Evolutionary conservation across 176 grass and related monocot species (phyloP).

Genomic region (Saccharum officinarum): DNA sequence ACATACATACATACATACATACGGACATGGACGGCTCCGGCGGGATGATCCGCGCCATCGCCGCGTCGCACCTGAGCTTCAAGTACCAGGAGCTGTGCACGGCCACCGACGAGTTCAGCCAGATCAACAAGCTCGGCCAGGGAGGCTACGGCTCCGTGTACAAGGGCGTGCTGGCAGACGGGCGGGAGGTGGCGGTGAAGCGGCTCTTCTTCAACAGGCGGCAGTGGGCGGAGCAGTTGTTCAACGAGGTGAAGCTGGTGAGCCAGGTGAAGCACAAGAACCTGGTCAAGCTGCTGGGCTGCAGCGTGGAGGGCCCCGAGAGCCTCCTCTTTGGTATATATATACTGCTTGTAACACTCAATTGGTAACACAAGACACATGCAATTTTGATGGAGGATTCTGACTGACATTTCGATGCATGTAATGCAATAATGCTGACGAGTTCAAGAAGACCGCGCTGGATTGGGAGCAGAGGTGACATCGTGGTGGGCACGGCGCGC

Average conservation of each 20-base stretch:
- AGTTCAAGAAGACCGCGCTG: slow-evolving; percentile 65
- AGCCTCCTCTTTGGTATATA: slow-evolving; percentile 77
- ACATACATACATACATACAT: too few species aligned
- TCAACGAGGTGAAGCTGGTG: slow-evolving; percentile 72
- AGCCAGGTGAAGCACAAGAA: slow-evolving; percentile 93
- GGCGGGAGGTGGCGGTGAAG: slow-evolving; percentile 79
- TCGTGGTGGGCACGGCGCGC: slow-evolving; percentile 69
- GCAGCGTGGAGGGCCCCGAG: slow-evolving; percentile 82
- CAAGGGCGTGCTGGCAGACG: slow-evolving; percentile 76
- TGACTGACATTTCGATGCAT: background rate
- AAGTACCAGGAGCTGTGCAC: slow-evolving; percentile 60
- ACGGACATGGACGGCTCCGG: background rate
- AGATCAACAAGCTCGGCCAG: slow-evolving; percentile 79
- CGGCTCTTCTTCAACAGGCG: slow-evolving; percentile 68
- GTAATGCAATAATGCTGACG: slow-evolving; percentile 25
- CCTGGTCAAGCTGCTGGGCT: slow-evolving; percentile 76
- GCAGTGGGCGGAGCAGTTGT: slow-evolving; percentile 75
- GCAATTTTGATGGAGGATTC: background rate
- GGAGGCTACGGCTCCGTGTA: slow-evolving; percentile 80
- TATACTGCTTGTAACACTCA: background rate
- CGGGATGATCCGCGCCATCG: slow-evolving; percentile 61
- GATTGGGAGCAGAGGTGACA: slow-evolving; percentile 70
- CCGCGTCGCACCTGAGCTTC: slow-evolving; percentile 61
- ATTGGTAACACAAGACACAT: too few species aligned
- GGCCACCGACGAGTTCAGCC: slow-evolving; percentile 67